A percentile compares a stretch with the other conserved stretches of the same genome.
phyloP scores from a whole-genome alignment of 1,139 yeast species.

The Suhomyces panamericanus region DNA sequence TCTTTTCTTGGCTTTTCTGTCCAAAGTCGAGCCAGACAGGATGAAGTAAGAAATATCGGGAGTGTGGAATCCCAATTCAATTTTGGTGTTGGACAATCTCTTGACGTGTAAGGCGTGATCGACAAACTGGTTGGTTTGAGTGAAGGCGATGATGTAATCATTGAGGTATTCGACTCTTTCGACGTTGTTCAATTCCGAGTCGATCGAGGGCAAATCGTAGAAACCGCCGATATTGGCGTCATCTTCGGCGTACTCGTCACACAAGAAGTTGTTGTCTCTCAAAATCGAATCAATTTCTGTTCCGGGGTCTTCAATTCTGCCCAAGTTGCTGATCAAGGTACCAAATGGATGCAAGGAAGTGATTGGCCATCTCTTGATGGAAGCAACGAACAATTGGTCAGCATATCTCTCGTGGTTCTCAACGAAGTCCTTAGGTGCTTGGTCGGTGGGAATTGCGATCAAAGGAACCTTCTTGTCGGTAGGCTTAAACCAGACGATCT shows the following conservation, averaged over 20 bases:
- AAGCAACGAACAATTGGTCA: slow-evolving; percentile 84
- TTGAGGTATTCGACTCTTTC: slow-evolving; percentile 58
- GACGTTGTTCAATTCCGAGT: slow-evolving; percentile 34
- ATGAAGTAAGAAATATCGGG: slow-evolving; percentile 75
- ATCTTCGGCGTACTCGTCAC: slow-evolving; percentile 73
- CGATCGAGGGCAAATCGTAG: slow-evolving; percentile 41
- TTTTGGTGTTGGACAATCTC: slow-evolving; percentile 54
- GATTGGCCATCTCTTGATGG: slow-evolving; percentile 98
- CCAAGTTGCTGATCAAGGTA: slow-evolving; percentile 83
- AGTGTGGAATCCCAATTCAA: slow-evolving; percentile 78
- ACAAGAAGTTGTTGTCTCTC: slow-evolving; percentile 88
- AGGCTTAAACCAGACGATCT: slow-evolving; percentile 98
- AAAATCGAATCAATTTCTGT: slow-evolving; percentile 88
- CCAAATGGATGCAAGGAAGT: slow-evolving; percentile 98
- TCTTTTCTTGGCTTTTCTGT: slow-evolving; percentile 87
- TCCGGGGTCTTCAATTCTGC: slow-evolving; percentile 71
- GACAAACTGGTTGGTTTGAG: slow-evolving; percentile 58
- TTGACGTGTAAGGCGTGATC: slow-evolving; percentile 84
- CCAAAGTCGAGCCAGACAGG: slow-evolving; percentile 71
- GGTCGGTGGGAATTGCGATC: slow-evolving; percentile 97
- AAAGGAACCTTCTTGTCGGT: slow-evolving; percentile 96
- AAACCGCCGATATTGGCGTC: slow-evolving; percentile 26
- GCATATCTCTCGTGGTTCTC: slow-evolving; percentile 85
- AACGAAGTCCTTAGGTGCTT: slow-evolving; percentile 93
- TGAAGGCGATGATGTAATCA: slow-evolving; percentile 67